phyloP scores from a whole-genome alignment of 2,329 filamentous ascomycete genomes.

The Fusarium nurragi region DNA sequence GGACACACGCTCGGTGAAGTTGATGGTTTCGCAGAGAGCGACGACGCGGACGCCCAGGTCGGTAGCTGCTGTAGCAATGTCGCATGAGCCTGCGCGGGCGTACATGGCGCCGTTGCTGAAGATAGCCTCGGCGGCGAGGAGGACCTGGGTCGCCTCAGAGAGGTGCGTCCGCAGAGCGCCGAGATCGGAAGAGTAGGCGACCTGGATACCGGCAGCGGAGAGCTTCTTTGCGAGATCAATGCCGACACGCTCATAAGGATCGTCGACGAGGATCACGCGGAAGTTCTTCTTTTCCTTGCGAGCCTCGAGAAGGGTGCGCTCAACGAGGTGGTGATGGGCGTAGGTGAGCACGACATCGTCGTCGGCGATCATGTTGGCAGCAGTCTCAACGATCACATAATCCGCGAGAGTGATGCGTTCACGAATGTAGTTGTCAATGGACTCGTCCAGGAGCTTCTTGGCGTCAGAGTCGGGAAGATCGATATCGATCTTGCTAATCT shows the following conservation, averaged over 20 bases:
- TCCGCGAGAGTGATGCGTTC: slow-evolving; percentile 91
- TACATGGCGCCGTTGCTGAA: slow-evolving; percentile 94
- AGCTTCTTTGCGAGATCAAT: slow-evolving; percentile 74
- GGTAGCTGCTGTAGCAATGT: slow-evolving; percentile 84
- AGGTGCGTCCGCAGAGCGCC: slow-evolving; percentile 80
- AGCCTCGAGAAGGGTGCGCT: slow-evolving; percentile 81
- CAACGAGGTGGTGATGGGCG: slow-evolving; percentile 85
- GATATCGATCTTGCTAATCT: slow-evolving; percentile 90
- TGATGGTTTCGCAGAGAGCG: slow-evolving; percentile 92
- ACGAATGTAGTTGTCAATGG: slow-evolving; percentile 89
- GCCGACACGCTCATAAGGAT: slow-evolving; percentile 63
- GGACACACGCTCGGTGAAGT: slow-evolving; percentile 86
- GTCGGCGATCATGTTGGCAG: slow-evolving; percentile 77
- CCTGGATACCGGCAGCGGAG: slow-evolving; percentile 72
- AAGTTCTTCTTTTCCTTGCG: slow-evolving; percentile 77
- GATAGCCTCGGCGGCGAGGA: slow-evolving; percentile 94
- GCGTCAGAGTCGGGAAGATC: slow-evolving; percentile 83
- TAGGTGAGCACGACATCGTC: slow-evolving; percentile 89
- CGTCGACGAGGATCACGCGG: slow-evolving; percentile 85
- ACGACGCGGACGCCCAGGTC: slow-evolving; percentile 82
- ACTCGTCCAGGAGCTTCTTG: slow-evolving; percentile 79
- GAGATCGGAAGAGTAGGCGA: slow-evolving; percentile 81
- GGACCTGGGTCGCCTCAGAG: slow-evolving; percentile 72
- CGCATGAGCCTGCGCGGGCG: slow-evolving; percentile 85
- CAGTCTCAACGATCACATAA: slow-evolving; percentile 82